Evolutionary conservation across 2,329 filamentous ascomycete species (phyloP).

Genomic region (Ceratocystis cubensis): DNA sequence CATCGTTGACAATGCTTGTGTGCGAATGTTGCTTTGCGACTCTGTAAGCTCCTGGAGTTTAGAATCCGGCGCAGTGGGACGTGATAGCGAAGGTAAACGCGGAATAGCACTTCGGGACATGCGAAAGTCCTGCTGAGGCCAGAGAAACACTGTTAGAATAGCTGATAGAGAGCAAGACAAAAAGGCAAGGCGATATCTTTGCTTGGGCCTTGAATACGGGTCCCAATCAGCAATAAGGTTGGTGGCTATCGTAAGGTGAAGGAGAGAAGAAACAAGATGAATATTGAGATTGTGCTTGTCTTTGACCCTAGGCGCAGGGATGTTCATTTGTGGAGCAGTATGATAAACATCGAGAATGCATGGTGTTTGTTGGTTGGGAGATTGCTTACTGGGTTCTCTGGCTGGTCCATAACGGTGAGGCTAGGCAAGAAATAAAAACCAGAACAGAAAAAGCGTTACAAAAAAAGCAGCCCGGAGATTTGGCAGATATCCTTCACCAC

Average conservation of each 20-base stretch:
- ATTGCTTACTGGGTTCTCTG: slow-evolving; percentile 14
- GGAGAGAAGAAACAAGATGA: not conserved
- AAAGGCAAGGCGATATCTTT: not conserved
- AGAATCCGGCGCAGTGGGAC: slow-evolving; percentile 29
- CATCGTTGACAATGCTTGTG: slow-evolving; percentile 26
- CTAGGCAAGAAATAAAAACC: not conserved
- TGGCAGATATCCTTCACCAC: not conserved
- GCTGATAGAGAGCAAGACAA: not conserved
- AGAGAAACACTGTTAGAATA: not conserved
- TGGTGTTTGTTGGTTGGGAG: not conserved
- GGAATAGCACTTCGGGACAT: slow-evolving; percentile 19
- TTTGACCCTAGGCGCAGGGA: slow-evolving; percentile 5
- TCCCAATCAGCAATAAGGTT: not conserved
- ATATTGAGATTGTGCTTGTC: slow-evolving; percentile 2
- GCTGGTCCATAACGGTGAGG: slow-evolving; percentile 10
- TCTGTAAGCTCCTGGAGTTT: slow-evolving; percentile 38
- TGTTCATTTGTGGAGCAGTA: slow-evolving; percentile 2
- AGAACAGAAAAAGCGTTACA: not conserved
- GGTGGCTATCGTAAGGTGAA: not conserved
- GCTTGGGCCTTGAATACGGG: too few relatives aligned
- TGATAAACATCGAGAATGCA: not conserved
- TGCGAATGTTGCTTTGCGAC: slow-evolving; percentile 46
- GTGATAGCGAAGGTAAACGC: slow-evolving; percentile 17
- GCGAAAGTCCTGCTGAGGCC: slow-evolving; percentile 12
- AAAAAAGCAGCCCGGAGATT: too few relatives aligned